Evolutionary conservation across 2,329 filamentous ascomycete genomes (phyloP), one percentile per base, ranked within the genome.

Genomic region (Aspergillus fijiensis): DNA sequence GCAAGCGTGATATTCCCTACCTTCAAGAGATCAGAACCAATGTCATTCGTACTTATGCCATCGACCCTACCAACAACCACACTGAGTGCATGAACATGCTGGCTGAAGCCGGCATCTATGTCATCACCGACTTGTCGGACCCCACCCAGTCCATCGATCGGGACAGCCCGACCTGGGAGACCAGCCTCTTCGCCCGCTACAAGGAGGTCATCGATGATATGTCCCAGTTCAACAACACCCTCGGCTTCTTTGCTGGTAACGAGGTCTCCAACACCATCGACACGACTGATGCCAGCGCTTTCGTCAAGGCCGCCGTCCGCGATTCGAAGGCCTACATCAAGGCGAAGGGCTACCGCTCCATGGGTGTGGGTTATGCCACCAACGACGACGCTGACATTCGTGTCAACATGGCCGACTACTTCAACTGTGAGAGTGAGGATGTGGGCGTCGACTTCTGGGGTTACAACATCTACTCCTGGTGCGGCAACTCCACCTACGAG

Each of bases 381-480:
- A 95, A 95, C 78, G 94, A 97, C 69, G 92, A 96, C 76, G 84
- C 87, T 27, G 83, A 86, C 16, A 96, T 96, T 68, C 90, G 94
- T 75, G 83, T 82, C 65, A 82, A 92, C 70, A 87, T 97, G 71
- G 91, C 92, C 65, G 81, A 92, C 73, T 98, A 95, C 84, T 96
- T 98, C 83, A 93, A 96, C 84, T 99, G 94, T 74, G 90, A 91
- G 47, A 61, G 64, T 62, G 77, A 85, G 61, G 80, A 83, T 16
- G 77, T 79, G 69, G 76, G 89, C 62, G 96, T 97, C 66, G 95
- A 98, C 78, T 98, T 95, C 83, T 98, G 92, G 92, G 94, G 94
- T 60, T 97, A 98, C 87, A 98, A 98, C 83, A 96, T 98, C 80
- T 98, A 98, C 85, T 96, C 92, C 50, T 98, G 95, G 95, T 98